Conservation (phyloP, 2,329 filamentous ascomycete genomes). For the Trichoderma oligosporum region DNA sequence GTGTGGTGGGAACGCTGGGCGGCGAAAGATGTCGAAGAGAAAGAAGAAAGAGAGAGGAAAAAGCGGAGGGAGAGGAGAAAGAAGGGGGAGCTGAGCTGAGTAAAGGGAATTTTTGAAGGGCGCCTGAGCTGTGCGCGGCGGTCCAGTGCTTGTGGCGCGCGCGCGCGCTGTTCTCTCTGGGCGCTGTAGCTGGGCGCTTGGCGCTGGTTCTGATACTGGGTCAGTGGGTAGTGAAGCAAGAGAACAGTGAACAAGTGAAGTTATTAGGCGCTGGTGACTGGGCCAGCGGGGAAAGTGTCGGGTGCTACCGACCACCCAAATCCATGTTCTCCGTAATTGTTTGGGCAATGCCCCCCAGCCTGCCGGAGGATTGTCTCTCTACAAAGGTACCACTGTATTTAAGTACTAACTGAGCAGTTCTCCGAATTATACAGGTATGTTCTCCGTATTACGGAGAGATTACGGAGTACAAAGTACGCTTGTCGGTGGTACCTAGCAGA, state of each 20-base stretch:
- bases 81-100: neutral
- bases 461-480: too few species aligned
- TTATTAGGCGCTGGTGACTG: neutral
- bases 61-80: constrained; percentile 10
- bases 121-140: constrained; percentile 18
- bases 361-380: too few species aligned
- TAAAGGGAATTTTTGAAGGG: constrained; percentile 17
- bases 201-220: neutral
- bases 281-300: constrained; percentile 7
- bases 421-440: too few species aligned
- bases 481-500: too few species aligned
- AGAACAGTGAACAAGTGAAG: neutral
- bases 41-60: constrained; percentile 12
- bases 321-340: neutral
- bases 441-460: too few species aligned
- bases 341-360: neutral
- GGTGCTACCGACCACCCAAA: constrained; percentile 15
- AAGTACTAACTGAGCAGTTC: too few species aligned
- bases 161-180: constrained; percentile 9
- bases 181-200: constrained; percentile 15
- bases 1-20: constrained; percentile 3
- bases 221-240: constrained; percentile 5
- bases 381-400: too few species aligned
- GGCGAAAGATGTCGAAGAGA: constrained; percentile 9
- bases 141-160: constrained; percentile 18